Base-by-base conservation (phyloP, 2,329 filamentous ascomycete genomes). In the Botrytis squamosa region DNA sequence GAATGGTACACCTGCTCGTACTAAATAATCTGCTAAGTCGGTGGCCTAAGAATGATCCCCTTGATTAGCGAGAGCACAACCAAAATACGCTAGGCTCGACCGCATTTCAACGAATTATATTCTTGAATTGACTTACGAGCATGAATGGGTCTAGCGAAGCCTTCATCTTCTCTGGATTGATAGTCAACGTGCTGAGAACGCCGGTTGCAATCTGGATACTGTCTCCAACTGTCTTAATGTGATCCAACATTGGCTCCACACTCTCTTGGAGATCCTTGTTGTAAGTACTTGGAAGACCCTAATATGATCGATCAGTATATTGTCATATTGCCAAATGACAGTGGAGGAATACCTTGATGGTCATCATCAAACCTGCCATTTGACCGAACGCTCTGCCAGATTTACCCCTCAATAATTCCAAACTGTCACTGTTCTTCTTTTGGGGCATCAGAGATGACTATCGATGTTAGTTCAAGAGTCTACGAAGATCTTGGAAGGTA, bases 151-250 rank as follows among this genome's bases (percentile, higher is more conserved):
- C 91, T 18, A 97, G 86, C 0, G 93, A 91, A 29, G 91, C 92
- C 75, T 85, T 84, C 94, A 97, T 97, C 83, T 90, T 91, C 76
- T 92, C 90, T 0, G 92, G 89, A 79, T 89, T 86, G 75, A 92
- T 87, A 9, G 85, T 88, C 18, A 97, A 85, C 0, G 93, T 97
- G 1, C 89, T 89, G 6, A 97, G 85, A 8, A 97, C 91, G 72
- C 94, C 92, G 38, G 92, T 92, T 42, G 93, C 92, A 78, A 97
- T 97, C 82, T 92, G 90, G 72, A 97, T 87, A 80, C 92, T 94
- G 85, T 97, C 92, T 73, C 87, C 88, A 75, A 96, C 87, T 9
- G 93, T 95, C 87, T 94, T 93, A 83, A 95, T 88, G 81, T 91
- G 89, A 82, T 97, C 93, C 67, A 97, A 88, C 84, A 97, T 89